Evolutionary conservation across 2,329 filamentous ascomycete species (phyloP), one percentile per base, ranked within the genome.

Genomic region (Cladorrhinum sp.): DNA sequence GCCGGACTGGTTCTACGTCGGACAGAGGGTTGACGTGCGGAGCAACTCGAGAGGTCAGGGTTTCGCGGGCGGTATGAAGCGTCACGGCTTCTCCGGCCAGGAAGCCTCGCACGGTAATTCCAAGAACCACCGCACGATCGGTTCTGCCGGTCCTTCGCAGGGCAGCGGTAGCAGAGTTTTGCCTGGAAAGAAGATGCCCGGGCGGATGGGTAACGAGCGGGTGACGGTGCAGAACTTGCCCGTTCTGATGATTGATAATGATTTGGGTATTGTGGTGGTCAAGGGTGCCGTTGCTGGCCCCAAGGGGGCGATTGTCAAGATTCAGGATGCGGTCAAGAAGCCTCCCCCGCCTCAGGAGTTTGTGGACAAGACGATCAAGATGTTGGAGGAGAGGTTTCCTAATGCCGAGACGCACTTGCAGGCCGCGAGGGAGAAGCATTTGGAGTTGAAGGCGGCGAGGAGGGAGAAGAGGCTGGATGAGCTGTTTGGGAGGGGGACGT

Each of bases 41-140:
- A 88, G 87, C 54, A 86, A 89, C 71, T 89, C 86, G 68, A 86
- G 91, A 73, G 95, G 95, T 57, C 94, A 92, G 85, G 95, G 95
- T 7, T 99, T 97, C 74, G 91, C 90, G 9, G 95, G 95, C 83
- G 95, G 91, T 67, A 99, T 99, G 95, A 99, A 99, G 86, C 84
- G 91, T 68, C 91, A 94, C 79, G 92, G 92, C 33, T 98, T 95
- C 76, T 75, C 80, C 28, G 95, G 95, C 70, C 95, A 99, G 80
- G 89, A 87, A 68, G 91, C 92, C 60, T 93, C 88, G 69, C 95
- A 99, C 84, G 95, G 95, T 83, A 94, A 96, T 78, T 97, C 93
- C 72, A 87, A 92, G 79, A 92, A 91, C 72, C 95, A 99, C 82
- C 86, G 95, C 72, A 90, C 90, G 26, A 91, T 97, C 79, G 95